These are phyloP conservation scores for Plasmodium fragile DNA, from an alignment of 169 alveolate genomes.

Conservation along the genomic window DNA sequence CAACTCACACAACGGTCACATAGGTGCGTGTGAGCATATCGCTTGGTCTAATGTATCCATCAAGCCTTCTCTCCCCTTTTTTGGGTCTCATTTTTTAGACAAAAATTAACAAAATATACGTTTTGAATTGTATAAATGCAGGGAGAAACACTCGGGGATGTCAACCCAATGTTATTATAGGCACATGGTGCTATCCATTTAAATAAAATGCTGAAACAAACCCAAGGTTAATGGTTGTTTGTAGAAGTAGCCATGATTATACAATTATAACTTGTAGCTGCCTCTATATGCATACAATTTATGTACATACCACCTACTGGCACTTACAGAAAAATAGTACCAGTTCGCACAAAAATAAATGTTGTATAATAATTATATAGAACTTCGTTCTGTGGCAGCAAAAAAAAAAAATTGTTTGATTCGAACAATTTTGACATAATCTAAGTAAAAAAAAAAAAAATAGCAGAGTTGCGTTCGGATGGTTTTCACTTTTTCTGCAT, in stretches of 20 bases:
- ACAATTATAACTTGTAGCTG: neutral
- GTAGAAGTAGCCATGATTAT: neutral
- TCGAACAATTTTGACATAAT: neutral
- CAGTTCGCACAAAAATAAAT: neutral
- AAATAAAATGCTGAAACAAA: neutral
- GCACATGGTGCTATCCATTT: neutral
- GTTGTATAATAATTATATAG: neutral
- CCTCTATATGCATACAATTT: neutral
- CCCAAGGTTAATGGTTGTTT: neutral
- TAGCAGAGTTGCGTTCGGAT: neutral
- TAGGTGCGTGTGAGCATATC: neutral
- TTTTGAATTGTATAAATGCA: neutral
- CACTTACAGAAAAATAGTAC: neutral
- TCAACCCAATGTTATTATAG: neutral
- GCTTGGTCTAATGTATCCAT: neutral
- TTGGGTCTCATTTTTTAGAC: neutral
- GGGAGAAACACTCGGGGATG: neutral
- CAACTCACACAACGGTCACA: neutral
- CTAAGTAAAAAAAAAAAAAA: neutral
- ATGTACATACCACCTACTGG: neutral
- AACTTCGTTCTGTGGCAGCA: neutral
- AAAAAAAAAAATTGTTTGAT: neutral
- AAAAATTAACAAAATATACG: neutral
- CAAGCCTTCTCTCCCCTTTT: neutral
- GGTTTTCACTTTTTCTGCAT: constrained; percentile 1